Evolutionary conservation across 495 filamentous ascomycete species (phyloP).

Genomic region (Aspergillus nanangensis): DNA sequence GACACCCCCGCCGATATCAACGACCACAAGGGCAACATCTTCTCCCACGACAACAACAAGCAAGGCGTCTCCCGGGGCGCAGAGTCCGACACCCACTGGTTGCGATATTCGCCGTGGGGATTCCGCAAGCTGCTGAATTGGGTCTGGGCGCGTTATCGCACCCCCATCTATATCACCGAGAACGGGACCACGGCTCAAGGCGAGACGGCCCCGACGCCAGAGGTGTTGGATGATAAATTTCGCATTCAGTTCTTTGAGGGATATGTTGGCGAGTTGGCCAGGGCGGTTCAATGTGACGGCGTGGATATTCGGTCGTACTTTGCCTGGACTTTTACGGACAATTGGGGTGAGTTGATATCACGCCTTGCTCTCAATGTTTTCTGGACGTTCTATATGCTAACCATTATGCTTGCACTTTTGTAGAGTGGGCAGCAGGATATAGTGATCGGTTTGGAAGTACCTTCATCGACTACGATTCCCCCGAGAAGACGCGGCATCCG

Average conservation of each 20-base stretch:
- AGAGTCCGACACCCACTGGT: conserved; percentile 44
- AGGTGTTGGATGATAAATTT: conserved; percentile 39
- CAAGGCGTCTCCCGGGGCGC: conserved; percentile 39
- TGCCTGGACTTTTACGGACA: conserved; percentile 47
- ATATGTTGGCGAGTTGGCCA: conserved; percentile 41
- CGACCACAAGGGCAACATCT: conserved; percentile 43
- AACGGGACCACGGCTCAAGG: conserved; percentile 46
- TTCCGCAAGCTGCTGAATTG: conserved; percentile 43
- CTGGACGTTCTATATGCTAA: too few species aligned
- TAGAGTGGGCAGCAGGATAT: conserved; percentile 48
- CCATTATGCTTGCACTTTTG: background rate
- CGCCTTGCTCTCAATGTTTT: background rate
- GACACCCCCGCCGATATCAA: conserved; percentile 33
- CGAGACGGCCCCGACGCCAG: conserved; percentile 32
- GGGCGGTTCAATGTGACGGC: conserved; percentile 38
- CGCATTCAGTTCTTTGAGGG: conserved; percentile 41
- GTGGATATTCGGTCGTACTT: conserved; percentile 45
- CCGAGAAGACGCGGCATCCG: conserved; percentile 42
- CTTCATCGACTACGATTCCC: conserved; percentile 38
- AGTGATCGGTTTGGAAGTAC: conserved; percentile 42
- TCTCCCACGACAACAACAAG: conserved; percentile 39
- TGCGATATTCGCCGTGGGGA: conserved; percentile 35
- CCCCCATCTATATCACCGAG: conserved; percentile 47
- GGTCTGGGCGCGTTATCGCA: conserved; percentile 37
- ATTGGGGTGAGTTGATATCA: conserved; percentile 24